Evolutionary conservation across 345 rosid genomes (phyloP).

Genomic region (Pugionium cornutum): DNA sequence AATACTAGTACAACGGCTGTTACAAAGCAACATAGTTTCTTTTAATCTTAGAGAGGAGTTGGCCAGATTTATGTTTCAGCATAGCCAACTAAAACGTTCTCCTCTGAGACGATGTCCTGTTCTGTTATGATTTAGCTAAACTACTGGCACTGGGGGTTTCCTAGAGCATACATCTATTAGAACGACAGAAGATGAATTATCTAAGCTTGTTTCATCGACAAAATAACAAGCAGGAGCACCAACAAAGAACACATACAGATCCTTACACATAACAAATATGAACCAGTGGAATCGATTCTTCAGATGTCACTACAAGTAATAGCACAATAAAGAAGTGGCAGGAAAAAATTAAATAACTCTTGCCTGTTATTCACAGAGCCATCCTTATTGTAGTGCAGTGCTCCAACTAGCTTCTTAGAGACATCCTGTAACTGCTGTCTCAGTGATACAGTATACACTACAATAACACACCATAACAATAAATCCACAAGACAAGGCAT

Average conservation of each 20-base stretch:
- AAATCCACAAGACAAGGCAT: constrained; percentile 30
- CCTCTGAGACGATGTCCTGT: constrained; percentile 5
- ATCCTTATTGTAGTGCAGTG: constrained; percentile 93
- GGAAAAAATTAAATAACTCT: constrained; percentile 27
- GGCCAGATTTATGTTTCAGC: constrained; percentile 11
- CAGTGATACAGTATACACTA: constrained; percentile 94
- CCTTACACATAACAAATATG: background rate
- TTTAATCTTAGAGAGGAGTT: constrained; percentile 26
- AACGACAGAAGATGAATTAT: background rate
- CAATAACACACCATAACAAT: constrained; percentile 45
- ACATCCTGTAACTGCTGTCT: constrained; percentile 98
- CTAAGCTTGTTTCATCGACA: background rate
- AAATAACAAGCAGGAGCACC: constrained; percentile 8
- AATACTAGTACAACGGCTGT: constrained; percentile 89
- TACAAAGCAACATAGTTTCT: constrained; percentile 33
- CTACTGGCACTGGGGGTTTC: background rate
- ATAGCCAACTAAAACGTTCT: background rate
- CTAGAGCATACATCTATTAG: constrained; percentile 6
- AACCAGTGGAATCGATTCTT: background rate
- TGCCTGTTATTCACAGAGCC: constrained; percentile 90
- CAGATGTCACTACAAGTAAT: background rate
- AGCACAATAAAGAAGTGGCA: background rate
- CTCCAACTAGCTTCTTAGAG: constrained; percentile 94
- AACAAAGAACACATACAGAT: constrained; percentile 11
- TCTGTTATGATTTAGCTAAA: constrained; percentile 12